These are phyloP conservation scores for Globisporangium solare DNA, from an alignment of 352 stramenopile species.

Conservation along the genomic window DNA sequence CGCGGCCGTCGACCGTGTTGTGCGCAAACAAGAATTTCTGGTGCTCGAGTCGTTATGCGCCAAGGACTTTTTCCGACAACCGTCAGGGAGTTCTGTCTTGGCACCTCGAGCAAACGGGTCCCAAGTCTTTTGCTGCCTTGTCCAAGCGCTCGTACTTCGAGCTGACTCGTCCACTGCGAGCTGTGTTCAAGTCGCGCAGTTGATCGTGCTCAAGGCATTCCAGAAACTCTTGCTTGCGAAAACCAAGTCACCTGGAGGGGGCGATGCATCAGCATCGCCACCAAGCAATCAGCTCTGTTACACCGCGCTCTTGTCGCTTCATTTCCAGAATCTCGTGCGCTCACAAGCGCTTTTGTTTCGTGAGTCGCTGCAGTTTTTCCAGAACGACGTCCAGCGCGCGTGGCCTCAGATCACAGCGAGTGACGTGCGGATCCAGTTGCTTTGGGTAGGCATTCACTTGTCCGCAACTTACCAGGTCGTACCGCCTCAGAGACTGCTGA, in stretches of 20 bases:
- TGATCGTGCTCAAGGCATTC: constrained; percentile 63
- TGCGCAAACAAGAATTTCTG: constrained; percentile 34
- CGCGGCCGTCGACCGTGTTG: constrained; percentile 31
- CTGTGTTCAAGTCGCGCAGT: constrained; percentile 42
- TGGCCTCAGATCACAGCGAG: constrained; percentile 44
- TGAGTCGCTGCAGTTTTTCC: constrained; percentile 63
- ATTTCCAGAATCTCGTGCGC: constrained; percentile 43
- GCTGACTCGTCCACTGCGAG: neutral
- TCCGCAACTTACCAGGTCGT: constrained; percentile 26
- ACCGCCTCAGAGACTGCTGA: constrained; percentile 30
- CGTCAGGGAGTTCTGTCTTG: constrained; percentile 27
- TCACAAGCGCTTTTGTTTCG: constrained; percentile 30
- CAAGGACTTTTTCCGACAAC: constrained; percentile 35
- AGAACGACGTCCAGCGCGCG: constrained; percentile 41
- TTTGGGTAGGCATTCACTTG: constrained; percentile 53
- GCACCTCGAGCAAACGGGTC: constrained; percentile 32
- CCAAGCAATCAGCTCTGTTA: constrained; percentile 31
- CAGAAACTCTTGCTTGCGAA: constrained; percentile 44
- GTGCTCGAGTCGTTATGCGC: constrained; percentile 51
- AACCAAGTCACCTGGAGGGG: constrained; percentile 14
- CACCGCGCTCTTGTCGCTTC: constrained; percentile 42
- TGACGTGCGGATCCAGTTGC: constrained; percentile 46
- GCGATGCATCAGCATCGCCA: neutral
- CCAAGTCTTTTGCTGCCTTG: constrained; percentile 42
- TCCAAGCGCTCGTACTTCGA: constrained; percentile 33